Evolutionary conservation across 176 grass and related monocot genomes (phyloP), one percentile per base, ranked within the genome.

Genomic region (Zoysia pacifica): DNA sequence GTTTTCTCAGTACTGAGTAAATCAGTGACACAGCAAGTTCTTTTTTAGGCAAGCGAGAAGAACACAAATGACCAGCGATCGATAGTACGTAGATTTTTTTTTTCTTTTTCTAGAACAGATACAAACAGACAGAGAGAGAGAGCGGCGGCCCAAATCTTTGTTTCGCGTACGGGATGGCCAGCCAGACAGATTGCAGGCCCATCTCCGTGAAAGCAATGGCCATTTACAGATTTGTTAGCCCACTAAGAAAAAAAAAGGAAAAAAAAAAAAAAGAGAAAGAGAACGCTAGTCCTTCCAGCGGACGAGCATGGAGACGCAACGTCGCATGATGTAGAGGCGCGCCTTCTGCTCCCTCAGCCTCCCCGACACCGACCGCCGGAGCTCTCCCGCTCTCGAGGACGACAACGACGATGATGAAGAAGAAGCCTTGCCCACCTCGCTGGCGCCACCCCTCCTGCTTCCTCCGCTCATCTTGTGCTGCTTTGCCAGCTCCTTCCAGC

Each of bases 331-430:
- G 73, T 91, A 88, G 55, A 89, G 79, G 41, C 83, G 55, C 38
- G 83, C 90, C 48, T 80, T 59, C 59, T 89, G 90, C 82, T 93
- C 87, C 65, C 79, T 89, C 56, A 76, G 28, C 82, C 20, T 11
- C 42, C 54, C 64, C 28, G 73, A 75, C 42, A 84, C 18, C 13
- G 67, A 65, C 11, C 66, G 58, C 58, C 58, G 58, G 7, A 60
- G 58, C n/a, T 1, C n/a, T 20, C 58, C 6, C 28, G n/a, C 58
- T n/a, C 5, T 15, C 1, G 53, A 56, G 15, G 53, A 56, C 1
- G 53, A 56, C 53, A 28, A 28, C 28, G 28, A 28, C 28, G 28
- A 28, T 28, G 28, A 28, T 28, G 28, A 28, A 28, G 28, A 28
- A 28, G 28, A 28, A 28, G 53, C 14, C 4, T 53, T 53, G 51